These are phyloP conservation scores for Ramalina peruviana DNA, from an alignment of 495 filamentous ascomycete genomes.

Conservation along the genomic window DNA sequence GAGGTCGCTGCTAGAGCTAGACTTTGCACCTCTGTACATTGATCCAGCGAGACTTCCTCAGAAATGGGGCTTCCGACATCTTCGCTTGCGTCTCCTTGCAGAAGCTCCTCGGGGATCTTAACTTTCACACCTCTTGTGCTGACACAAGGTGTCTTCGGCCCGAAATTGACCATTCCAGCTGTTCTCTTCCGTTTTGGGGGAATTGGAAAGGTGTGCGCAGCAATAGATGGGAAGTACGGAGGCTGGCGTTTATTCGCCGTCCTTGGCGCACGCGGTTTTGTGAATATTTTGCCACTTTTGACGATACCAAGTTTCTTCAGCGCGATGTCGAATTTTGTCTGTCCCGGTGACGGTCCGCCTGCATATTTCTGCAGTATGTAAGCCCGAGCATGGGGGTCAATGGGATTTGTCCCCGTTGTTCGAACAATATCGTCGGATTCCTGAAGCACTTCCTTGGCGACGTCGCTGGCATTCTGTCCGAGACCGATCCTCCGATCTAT, in stretches of 20 bases:
- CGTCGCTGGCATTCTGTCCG: slow-evolving; percentile 4
- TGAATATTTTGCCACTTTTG: not conserved
- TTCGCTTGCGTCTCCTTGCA: not conserved
- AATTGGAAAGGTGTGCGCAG: slow-evolving; percentile 11
- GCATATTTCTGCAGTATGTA: slow-evolving; percentile 6
- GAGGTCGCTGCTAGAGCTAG: slow-evolving; percentile 3
- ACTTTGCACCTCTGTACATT: not conserved
- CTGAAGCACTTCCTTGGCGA: slow-evolving; percentile 7
- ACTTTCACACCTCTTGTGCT: not conserved
- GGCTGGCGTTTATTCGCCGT: not conserved
- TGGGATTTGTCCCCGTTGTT: not conserved
- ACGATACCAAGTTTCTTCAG: not conserved
- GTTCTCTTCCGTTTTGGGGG: not conserved
- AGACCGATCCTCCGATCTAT: slow-evolving; percentile 4
- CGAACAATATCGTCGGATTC: slow-evolving; percentile 3
- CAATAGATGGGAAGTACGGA: slow-evolving; percentile 11
- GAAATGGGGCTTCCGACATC: not conserved
- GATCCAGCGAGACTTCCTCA: not conserved
- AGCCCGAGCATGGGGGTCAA: slow-evolving; percentile 1
- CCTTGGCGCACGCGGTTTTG: not conserved
- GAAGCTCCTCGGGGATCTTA: not conserved
- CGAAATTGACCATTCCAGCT: too few species aligned
- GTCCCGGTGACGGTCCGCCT: slow-evolving; percentile 5
- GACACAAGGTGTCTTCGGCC: not conserved
- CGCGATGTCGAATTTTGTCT: not conserved